These are phyloP conservation scores for Volvox africanus DNA, from an alignment of 139 green algal genomes.

Conservation along the genomic window DNA sequence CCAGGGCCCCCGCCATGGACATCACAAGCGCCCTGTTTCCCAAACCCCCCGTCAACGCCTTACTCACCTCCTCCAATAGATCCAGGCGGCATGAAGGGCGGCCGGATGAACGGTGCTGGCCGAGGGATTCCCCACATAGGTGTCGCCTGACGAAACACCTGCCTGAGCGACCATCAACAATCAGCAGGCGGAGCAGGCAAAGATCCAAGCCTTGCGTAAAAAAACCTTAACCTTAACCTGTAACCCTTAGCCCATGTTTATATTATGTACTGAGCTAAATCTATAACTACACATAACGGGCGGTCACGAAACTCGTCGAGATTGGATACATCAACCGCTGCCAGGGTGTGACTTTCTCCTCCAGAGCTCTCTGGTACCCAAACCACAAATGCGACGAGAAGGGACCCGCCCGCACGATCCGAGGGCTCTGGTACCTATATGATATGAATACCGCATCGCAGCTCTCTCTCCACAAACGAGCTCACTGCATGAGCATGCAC, in stretches of 20 bases:
- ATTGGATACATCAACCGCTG: too few relatives aligned
- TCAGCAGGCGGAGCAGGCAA: background rate
- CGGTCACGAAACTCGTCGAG: background rate
- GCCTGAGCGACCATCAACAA: background rate
- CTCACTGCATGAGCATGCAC: background rate
- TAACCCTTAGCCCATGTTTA: background rate
- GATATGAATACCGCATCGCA: too few relatives aligned
- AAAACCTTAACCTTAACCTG: background rate
- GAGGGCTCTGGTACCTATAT: too few relatives aligned
- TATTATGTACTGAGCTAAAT: background rate
- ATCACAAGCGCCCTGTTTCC: background rate
- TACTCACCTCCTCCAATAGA: conserved; percentile 25
- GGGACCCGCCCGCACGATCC: too few relatives aligned
- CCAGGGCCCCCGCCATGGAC: background rate
- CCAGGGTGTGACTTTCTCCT: too few relatives aligned
- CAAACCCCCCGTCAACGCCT: background rate
- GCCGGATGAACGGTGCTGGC: background rate
- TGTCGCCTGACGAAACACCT: background rate
- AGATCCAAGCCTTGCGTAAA: background rate
- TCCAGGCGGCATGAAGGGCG: conserved; percentile 27
- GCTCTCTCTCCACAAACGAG: background rate
- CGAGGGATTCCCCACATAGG: background rate
- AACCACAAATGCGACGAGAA: too few relatives aligned
- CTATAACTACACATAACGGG: background rate
- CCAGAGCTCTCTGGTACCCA: too few relatives aligned